Evolutionary conservation across 192 early-diverging fungal genomes (phyloP).

Genomic region (Coemansia sp.): DNA sequence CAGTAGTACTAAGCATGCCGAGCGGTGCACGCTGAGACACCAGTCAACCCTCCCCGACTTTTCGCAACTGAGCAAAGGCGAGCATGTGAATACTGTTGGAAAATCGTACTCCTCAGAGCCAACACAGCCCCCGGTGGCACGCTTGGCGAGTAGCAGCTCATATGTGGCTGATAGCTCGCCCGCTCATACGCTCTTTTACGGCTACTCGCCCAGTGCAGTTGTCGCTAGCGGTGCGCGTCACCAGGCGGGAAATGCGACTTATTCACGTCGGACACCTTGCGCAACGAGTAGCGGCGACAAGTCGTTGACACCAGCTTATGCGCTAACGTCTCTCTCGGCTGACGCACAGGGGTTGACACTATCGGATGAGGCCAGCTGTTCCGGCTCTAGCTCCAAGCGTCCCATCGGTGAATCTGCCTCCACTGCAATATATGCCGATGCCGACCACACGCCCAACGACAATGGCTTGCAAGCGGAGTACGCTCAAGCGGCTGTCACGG

Average conservation of each 20-base stretch:
- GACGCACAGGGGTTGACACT: background rate
- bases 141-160: slow-evolving; percentile 35
- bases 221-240: background rate
- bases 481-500: background rate
- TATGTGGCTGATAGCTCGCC: slow-evolving; percentile 32
- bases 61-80: background rate
- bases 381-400: background rate
- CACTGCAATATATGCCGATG: background rate
- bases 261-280: background rate
- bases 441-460: background rate
- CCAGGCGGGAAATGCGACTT: background rate
- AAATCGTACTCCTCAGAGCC: background rate
- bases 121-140: slow-evolving; percentile 24
- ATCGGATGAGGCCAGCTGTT: background rate
- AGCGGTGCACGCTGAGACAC: slow-evolving; percentile 25
- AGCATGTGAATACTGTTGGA: background rate
- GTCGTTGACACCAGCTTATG: background rate
- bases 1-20: slow-evolving; percentile 12
- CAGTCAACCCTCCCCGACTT: slow-evolving; percentile 39
- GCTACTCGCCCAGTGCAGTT: slow-evolving; percentile 3
- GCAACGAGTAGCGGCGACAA: background rate
- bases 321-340: slow-evolving; percentile 2
- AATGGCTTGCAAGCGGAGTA: slow-evolving; percentile 4
- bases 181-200: slow-evolving; percentile 38
- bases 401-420: background rate